Conservation (phyloP, 352 stramenopile species). For the Elongisporangium anandrum region DNA sequence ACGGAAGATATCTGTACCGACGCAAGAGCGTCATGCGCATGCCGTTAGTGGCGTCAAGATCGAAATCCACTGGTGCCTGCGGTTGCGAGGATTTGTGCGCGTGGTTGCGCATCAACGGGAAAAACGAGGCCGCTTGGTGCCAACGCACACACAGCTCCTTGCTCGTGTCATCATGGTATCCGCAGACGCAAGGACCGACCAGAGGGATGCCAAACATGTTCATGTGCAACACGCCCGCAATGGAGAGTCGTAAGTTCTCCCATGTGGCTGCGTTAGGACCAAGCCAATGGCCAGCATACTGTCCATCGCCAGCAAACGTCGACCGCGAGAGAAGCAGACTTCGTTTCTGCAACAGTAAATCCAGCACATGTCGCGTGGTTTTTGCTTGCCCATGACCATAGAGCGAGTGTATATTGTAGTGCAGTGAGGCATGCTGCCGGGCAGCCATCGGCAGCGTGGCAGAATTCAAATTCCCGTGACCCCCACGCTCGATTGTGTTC, state of each 20-base stretch:
- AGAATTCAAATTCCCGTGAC: conserved; percentile 71
- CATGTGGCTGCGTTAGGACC: conserved; percentile 57
- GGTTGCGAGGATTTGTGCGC: conserved; percentile 23
- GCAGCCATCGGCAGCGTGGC: conserved; percentile 73
- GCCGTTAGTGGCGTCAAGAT: conserved; percentile 57
- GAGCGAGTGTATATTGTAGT: conserved; percentile 87
- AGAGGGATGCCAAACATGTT: conserved; percentile 76
- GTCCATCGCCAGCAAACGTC: conserved; percentile 63
- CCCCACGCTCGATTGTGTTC: conserved; percentile 21
- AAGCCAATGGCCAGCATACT: conserved; percentile 60
- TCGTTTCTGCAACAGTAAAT: conserved; percentile 46
- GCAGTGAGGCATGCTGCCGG: conserved; percentile 58
- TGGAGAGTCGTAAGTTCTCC: conserved; percentile 72
- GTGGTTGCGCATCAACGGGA: conserved; percentile 78
- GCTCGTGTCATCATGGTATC: conserved; percentile 32
- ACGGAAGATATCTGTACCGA: conserved; percentile 76
- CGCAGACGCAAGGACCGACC: conserved; percentile 64
- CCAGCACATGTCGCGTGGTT: conserved; percentile 40
- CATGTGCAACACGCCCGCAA: conserved; percentile 69
- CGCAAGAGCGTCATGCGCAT: conserved; percentile 50
- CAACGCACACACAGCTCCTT: conserved; percentile 79
- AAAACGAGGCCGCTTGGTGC: conserved; percentile 76
- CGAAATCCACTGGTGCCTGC: conserved; percentile 68
- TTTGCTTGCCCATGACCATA: conserved; percentile 70
- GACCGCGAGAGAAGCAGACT: conserved; percentile 66